Base-by-base conservation (phyloP, 495 filamentous ascomycete genomes). In the Daldinia vernicosa region DNA sequence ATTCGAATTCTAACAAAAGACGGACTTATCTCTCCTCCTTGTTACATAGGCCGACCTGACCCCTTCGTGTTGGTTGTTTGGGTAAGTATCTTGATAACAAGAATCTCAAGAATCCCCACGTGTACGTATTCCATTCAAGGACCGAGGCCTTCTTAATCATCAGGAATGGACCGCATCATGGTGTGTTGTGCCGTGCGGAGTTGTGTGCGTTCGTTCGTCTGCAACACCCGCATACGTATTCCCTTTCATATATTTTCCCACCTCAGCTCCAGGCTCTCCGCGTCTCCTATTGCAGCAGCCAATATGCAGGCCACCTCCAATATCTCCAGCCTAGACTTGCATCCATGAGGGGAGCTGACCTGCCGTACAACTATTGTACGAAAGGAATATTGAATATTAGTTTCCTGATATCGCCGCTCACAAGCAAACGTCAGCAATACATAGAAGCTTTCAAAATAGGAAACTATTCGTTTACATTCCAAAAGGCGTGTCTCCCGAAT, bases 81-180 rank as follows among this genome's bases (percentile, higher is more conserved):
- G 32, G 43, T 59, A 33, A 63, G 43, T 66, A 56, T 33, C 43
- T 55, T 40, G 60, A 64, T 70, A 55, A 56, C 35, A 32, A 35
- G 15, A 35, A 60, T 35, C 47, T 33, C 17, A 47, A 11, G 43
- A 47, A 22, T 47, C 3, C 4, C 39, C 47, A 40, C 43, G 24
- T 52, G 30, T 52, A 37, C 54, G 37, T 52, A n/a, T 37, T 62
- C 35, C 32, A 47, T 52, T 40, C 14, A 22, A 64, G 19, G 40
- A 69, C 32, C 54, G 53, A 45, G 43, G 17, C 30, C 53, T 30
- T 52, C 24, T 57, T 47, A 72, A 63, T 63, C 58, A 63, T 57
- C 40, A 56, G 63, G 63, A 68, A 72, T 59, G 52, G 52, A 61
- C 64, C 52, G 32, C 66, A 69, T 69, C 62, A 66, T 65, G 55